phyloP scores from a whole-genome alignment of 2,329 filamentous ascomycete species.

The Epichloe baconii region DNA sequence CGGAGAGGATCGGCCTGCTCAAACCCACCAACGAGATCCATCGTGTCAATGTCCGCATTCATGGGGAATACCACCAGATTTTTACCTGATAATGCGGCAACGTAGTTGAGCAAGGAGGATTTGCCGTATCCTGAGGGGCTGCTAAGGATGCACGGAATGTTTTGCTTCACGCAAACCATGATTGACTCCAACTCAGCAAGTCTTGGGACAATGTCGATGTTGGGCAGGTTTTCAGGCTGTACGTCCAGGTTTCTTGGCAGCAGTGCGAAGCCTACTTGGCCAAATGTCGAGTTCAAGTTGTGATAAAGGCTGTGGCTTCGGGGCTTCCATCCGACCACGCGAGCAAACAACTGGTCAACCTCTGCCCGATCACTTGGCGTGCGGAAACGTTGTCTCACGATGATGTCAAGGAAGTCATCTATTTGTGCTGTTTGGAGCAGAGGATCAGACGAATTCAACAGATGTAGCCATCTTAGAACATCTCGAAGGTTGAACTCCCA shows the following conservation, averaged over 20 bases:
- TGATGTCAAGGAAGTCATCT: conserved; percentile 65
- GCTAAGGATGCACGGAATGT: conserved; percentile 79
- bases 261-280: conserved; percentile 70
- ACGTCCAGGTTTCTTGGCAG: conserved; percentile 45
- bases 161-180: conserved; percentile 73
- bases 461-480: conserved; percentile 72
- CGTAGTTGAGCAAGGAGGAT: conserved; percentile 62
- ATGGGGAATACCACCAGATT: conserved; percentile 71
- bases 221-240: conserved; percentile 38
- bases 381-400: conserved; percentile 83
- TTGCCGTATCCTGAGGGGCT: conserved; percentile 81
- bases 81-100: conserved; percentile 69
- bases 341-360: conserved; percentile 52
- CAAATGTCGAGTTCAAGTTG: conserved; percentile 48
- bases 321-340: conserved; percentile 44
- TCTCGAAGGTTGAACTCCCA: conserved; percentile 97
- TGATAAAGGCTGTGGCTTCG: conserved; percentile 54
- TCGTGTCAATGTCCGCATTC: conserved; percentile 91
- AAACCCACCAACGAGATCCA: conserved; percentile 93
- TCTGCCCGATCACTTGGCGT: conserved; percentile 51
- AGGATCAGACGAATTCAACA: conserved; percentile 39
- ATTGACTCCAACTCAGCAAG: conserved; percentile 72
- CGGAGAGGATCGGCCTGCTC: conserved; percentile 82
- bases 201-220: conserved; percentile 37
- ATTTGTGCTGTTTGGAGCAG: conserved; percentile 47